phyloP scores from a whole-genome alignment of 176 grass and related monocot species.

The Aegilops speltoides region DNA sequence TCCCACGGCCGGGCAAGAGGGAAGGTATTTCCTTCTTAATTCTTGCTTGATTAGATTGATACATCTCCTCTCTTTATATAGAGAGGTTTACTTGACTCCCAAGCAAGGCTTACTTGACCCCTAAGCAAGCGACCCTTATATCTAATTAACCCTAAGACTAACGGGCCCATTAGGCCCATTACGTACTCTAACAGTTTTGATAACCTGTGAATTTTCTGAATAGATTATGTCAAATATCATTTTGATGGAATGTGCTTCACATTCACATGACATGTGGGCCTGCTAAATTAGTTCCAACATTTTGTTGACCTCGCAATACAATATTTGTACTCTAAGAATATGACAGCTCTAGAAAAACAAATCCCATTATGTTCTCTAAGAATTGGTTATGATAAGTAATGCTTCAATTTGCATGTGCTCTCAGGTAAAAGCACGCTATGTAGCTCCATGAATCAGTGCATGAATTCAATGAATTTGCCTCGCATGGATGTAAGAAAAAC shows the following conservation, averaged over 20 bases:
- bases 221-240: background rate
- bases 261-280: background rate
- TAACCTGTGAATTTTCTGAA: background rate
- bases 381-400: conserved; percentile 11
- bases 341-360: conserved; percentile 1
- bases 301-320: background rate
- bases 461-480: conserved; percentile 55
- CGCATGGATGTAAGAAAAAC: conserved; percentile 46
- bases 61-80: no score
- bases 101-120: no score
- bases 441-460: conserved; percentile 67
- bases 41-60: no score
- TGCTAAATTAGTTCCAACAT: conserved; percentile 8
- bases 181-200: no score
- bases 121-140: no score
- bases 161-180: no score
- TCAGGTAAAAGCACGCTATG: conserved; percentile 83
- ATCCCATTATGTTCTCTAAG: background rate
- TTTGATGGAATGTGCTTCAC: background rate
- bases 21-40: no score
- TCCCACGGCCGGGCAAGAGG: no score
- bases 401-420: conserved; percentile 30
- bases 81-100: no score
- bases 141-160: no score
- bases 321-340: conserved; percentile 14